phyloP scores from a whole-genome alignment of 2,329 filamentous ascomycete species.

The Teratosphaeria viscida region DNA sequence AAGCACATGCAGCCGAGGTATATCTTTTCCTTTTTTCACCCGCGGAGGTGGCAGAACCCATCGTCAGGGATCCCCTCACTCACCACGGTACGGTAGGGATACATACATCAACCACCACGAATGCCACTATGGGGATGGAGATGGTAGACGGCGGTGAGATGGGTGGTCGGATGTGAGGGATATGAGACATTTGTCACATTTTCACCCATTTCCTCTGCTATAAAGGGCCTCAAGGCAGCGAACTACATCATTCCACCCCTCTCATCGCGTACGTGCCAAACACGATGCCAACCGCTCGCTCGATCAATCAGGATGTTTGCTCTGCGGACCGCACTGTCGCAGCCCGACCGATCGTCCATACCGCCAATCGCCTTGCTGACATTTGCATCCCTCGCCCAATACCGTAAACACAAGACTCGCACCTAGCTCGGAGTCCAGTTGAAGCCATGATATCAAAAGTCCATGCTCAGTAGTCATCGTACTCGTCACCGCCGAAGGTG shows the following conservation, averaged over 20 bases:
- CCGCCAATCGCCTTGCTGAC: neutral
- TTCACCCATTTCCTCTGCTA: too few species aligned
- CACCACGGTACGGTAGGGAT: too few species aligned
- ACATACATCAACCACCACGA: too few species aligned
- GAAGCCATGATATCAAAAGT: neutral
- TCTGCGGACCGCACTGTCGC: neutral
- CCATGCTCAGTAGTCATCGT: neutral
- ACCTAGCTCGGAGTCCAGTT: neutral
- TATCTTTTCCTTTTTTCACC: neutral
- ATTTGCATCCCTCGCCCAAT: neutral
- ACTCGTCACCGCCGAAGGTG: slow-evolving; percentile 1
- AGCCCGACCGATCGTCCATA: neutral
- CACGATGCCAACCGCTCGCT: neutral
- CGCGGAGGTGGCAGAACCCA: too few species aligned
- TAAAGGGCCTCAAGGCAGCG: neutral
- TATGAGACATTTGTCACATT: too few species aligned
- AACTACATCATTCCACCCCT: neutral
- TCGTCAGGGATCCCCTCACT: too few species aligned
- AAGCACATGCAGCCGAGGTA: neutral
- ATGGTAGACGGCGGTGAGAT: too few species aligned
- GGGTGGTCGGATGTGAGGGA: too few species aligned
- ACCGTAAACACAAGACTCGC: neutral
- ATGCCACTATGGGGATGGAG: too few species aligned
- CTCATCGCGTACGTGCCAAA: neutral
- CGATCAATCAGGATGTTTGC: neutral